Conservation (phyloP, 1,284 basidiomycete species). For the Heterobasidion irregulare region DNA sequence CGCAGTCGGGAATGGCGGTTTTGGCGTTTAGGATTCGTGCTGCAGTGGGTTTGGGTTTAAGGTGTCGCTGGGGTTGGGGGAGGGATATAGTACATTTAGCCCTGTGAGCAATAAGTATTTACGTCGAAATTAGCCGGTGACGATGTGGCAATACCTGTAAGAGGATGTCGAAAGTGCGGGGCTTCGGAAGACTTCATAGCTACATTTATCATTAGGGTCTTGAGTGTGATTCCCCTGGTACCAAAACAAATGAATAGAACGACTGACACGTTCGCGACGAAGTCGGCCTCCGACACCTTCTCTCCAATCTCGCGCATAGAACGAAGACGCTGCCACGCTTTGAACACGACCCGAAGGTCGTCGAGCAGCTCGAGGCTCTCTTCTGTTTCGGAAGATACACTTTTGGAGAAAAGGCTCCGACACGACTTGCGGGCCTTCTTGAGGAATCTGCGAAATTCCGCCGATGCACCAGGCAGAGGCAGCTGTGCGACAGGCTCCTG, state of each 20-base stretch:
- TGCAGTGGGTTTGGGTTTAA: slow-evolving; percentile 20
- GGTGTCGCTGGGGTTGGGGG: slow-evolving; percentile 31
- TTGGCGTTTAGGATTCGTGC: slow-evolving; percentile 34
- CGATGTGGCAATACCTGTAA: slow-evolving; percentile 25
- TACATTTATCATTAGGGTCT: slow-evolving; percentile 10
- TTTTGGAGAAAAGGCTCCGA: slow-evolving; percentile 33
- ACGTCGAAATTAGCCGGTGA: not conserved
- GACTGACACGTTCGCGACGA: slow-evolving; percentile 43
- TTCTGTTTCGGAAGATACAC: slow-evolving; percentile 7
- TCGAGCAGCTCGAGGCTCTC: slow-evolving; percentile 24
- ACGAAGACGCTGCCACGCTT: slow-evolving; percentile 35
- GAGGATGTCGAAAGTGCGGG: slow-evolving; percentile 32
- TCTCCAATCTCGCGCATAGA: slow-evolving; percentile 34
- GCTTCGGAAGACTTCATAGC: slow-evolving; percentile 41
- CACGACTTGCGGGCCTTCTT: slow-evolving; percentile 23
- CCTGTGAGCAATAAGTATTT: slow-evolving; percentile 17
- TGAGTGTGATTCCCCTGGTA: not conserved
- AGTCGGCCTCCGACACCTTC: slow-evolving; percentile 47
- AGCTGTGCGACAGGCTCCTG: not conserved
- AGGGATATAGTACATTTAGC: slow-evolving; percentile 41
- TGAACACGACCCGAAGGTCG: slow-evolving; percentile 30
- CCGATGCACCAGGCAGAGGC: not conserved
- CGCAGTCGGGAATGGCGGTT: slow-evolving; percentile 38
- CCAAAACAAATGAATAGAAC: not conserved
- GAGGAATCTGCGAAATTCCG: slow-evolving; percentile 29